Conservation (phyloP, 768 basidiomycete species). For the Daedaleopsis nitida region DNA sequence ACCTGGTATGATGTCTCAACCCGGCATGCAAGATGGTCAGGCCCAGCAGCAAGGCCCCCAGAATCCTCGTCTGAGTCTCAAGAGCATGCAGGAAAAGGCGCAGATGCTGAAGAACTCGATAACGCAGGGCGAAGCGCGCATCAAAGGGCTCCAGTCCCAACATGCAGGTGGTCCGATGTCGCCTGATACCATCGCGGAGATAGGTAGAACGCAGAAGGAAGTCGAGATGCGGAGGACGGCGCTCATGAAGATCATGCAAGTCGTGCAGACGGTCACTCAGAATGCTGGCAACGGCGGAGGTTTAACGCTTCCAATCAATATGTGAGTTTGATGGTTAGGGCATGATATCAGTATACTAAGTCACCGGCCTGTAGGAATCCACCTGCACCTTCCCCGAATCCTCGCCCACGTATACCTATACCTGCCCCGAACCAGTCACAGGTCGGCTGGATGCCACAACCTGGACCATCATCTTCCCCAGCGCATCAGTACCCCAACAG, state of each 20-base stretch:
- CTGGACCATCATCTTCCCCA: conserved; percentile 3
- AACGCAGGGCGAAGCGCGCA: conserved; percentile 1
- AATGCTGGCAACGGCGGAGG: background rate
- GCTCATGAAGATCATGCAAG: background rate
- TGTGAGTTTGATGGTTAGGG: background rate
- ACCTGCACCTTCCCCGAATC: conserved; percentile 9
- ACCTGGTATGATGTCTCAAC: conserved; percentile 7
- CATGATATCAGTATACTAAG: background rate
- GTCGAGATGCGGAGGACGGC: background rate
- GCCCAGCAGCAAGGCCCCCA: conserved; percentile 32
- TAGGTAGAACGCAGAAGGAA: conserved; percentile 6
- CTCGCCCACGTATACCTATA: conserved; percentile 9
- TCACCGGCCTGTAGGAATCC: conserved; percentile 1
- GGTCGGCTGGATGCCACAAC: conserved; percentile 5
- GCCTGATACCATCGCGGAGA: conserved; percentile 8
- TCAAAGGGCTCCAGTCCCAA: conserved; percentile 2
- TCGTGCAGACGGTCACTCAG: background rate
- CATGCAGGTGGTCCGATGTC: background rate
- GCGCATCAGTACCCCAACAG: conserved; percentile 12
- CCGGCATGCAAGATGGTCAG: conserved; percentile 26
- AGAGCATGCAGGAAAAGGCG: conserved; percentile 14
- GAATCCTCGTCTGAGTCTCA: conserved; percentile 4
- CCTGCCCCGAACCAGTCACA: conserved; percentile 5
- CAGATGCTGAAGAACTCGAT: background rate
- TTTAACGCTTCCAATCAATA: background rate